Evolutionary conservation across 192 early-diverging fungal species (phyloP).

Genomic region (Backusella liffmaniae): DNA sequence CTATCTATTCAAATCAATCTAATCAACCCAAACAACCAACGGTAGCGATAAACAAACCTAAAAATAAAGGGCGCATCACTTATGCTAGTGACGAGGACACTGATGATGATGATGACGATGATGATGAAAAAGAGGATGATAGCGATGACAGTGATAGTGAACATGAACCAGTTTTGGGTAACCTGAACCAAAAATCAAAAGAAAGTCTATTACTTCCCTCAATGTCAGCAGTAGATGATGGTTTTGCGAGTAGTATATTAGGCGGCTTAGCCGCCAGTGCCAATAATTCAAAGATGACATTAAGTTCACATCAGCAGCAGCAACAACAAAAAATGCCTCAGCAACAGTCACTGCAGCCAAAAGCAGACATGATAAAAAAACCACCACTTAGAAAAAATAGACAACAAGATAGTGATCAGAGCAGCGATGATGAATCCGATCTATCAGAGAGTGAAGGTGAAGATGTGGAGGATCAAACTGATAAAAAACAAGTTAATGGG

Average conservation of each 20-base stretch:
- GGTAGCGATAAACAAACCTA: background rate
- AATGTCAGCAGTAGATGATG: conserved; percentile 7
- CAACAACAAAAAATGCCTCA: background rate
- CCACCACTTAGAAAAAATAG: background rate
- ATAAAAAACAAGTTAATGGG: background rate
- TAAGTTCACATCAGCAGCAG: background rate
- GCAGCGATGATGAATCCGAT: background rate
- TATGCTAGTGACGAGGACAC: conserved; percentile 32
- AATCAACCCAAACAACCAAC: background rate
- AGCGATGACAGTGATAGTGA: conserved; percentile 14
- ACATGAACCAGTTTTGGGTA: background rate
- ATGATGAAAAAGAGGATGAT: conserved; percentile 12
- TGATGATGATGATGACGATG: conserved; percentile 24
- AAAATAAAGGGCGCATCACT: conserved; percentile 7
- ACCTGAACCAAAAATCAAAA: conserved; percentile 1
- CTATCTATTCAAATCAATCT: background rate
- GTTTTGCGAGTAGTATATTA: conserved; percentile 14
- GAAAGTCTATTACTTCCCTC: conserved; percentile 2
- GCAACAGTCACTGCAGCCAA: background rate
- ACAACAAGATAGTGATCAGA: conserved; percentile 5
- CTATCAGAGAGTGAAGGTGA: conserved; percentile 11
- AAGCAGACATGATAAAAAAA: background rate
- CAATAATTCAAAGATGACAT: background rate
- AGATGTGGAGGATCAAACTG: background rate
- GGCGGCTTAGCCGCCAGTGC: background rate